Conservation (phyloP, 257 asterid species). For the Solanum appendiculatum region DNA sequence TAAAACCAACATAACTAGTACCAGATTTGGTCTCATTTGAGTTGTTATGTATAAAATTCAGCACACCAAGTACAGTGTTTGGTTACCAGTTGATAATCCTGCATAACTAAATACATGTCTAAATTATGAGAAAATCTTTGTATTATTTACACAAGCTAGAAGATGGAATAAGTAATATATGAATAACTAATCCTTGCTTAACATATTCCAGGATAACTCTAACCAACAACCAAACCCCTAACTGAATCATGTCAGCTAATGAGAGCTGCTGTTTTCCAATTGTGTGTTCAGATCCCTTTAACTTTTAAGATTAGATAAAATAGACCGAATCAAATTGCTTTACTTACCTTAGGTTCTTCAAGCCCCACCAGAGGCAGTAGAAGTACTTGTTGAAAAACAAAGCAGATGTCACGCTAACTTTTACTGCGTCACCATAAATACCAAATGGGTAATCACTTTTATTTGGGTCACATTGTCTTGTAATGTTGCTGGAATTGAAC, state of each 20-base stretch:
- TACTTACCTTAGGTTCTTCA: constrained; percentile 74
- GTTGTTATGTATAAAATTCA: no score
- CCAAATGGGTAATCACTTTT: constrained; percentile 53
- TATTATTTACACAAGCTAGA: no score
- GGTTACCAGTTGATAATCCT: no score
- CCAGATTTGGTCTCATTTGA: no score
- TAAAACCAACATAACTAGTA: no score
- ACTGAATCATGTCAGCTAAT: not conserved
- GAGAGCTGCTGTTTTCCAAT: not conserved
- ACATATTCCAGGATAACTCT: not conserved
- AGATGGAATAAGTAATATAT: not conserved
- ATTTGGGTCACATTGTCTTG: constrained; percentile 44
- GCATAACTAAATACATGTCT: no score
- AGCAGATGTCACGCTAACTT: constrained; percentile 47
- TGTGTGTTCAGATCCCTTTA: not conserved
- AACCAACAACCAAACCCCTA: not conserved
- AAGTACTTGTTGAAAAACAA: constrained; percentile 77
- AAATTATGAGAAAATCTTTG: no score
- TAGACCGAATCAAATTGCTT: not conserved
- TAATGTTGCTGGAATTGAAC: constrained; percentile 57
- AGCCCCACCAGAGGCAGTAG: constrained; percentile 94
- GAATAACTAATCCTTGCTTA: not conserved
- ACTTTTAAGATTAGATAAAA: not conserved
- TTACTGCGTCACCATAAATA: constrained; percentile 67
- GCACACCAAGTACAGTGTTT: no score